Conservation (phyloP, 306 rosid genomes). For the Quercus wislizeni region DNA sequence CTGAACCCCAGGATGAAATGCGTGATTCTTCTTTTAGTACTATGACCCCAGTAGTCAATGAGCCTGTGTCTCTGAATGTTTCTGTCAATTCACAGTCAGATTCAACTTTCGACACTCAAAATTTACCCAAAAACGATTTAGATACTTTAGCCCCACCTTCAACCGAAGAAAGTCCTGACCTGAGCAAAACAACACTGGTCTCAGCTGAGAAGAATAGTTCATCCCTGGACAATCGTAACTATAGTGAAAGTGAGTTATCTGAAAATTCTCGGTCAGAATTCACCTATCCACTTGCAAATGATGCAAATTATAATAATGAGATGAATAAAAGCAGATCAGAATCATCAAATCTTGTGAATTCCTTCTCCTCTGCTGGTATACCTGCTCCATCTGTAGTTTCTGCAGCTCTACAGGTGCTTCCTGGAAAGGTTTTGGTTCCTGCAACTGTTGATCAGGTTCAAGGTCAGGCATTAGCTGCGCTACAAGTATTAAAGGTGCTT, state of each 20-base stretch:
- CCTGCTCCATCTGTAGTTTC: slow-evolving; percentile 94
- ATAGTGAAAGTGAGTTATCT: slow-evolving; percentile 30
- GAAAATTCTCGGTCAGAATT: slow-evolving; percentile 31
- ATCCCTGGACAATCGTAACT: slow-evolving; percentile 38
- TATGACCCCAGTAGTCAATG: slow-evolving; percentile 24
- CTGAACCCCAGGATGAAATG: slow-evolving; percentile 48
- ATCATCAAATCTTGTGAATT: slow-evolving; percentile 50
- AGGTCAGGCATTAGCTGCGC: slow-evolving; percentile 89
- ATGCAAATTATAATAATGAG: slow-evolving; percentile 30
- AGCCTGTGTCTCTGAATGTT: slow-evolving; percentile 27
- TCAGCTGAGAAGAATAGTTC: slow-evolving; percentile 43
- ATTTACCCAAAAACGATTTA: slow-evolving; percentile 28
- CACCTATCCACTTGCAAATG: slow-evolving; percentile 36
- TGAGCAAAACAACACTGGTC: slow-evolving; percentile 32
- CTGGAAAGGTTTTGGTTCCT: slow-evolving; percentile 94
- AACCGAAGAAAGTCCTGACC: slow-evolving; percentile 38
- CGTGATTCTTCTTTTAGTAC: slow-evolving; percentile 26
- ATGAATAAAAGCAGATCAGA: slow-evolving; percentile 43
- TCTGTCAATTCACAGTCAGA: slow-evolving; percentile 37
- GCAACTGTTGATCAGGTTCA: slow-evolving; percentile 95
- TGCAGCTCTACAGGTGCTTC: slow-evolving; percentile 65
- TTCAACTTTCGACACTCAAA: slow-evolving; percentile 37
- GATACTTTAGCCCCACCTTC: slow-evolving; percentile 37
- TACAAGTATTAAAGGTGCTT: slow-evolving; percentile 88
- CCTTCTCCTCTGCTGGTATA: slow-evolving; percentile 84